A percentile compares a stretch with the other conserved stretches of the same genome.
phyloP scores from a whole-genome alignment of 208 protist species.

The Leishmania martiniquensis region DNA sequence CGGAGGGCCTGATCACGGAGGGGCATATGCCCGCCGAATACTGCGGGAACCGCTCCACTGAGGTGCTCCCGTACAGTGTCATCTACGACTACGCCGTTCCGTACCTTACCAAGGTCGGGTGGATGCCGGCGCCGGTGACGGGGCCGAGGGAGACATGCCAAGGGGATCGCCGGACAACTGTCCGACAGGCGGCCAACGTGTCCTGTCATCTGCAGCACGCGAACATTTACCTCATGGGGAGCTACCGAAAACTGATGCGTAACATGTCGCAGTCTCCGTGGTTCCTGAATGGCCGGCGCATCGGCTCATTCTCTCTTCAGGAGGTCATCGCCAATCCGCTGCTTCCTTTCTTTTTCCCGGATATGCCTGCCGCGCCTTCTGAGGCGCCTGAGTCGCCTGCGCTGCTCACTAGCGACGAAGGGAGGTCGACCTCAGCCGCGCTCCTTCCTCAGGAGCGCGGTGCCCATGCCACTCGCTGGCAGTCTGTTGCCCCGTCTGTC shows the following conservation, averaged over 20 bases:
- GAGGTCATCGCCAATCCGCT: slow-evolving; percentile 85
- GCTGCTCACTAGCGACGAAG: background rate
- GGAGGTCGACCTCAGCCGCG: background rate
- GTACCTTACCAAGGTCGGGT: slow-evolving; percentile 50
- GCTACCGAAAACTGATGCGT: slow-evolving; percentile 86
- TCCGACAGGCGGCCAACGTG: slow-evolving; percentile 44
- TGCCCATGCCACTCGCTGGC: slow-evolving; percentile 33
- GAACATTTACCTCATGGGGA: slow-evolving; percentile 86
- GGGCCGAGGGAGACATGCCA: background rate
- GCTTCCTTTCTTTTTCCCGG: slow-evolving; percentile 82
- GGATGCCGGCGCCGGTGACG: slow-evolving; percentile 14
- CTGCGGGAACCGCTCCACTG: slow-evolving; percentile 71
- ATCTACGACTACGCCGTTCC: slow-evolving; percentile 81
- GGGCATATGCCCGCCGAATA: slow-evolving; percentile 54
- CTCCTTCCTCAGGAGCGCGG: slow-evolving; percentile 18
- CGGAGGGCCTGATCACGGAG: slow-evolving; percentile 57
- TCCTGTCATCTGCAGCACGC: slow-evolving; percentile 55
- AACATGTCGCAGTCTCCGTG: slow-evolving; percentile 90
- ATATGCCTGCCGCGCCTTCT: slow-evolving; percentile 29
- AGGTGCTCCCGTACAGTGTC: slow-evolving; percentile 72
- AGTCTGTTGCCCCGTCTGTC: slow-evolving; percentile 33
- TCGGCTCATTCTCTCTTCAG: slow-evolving; percentile 84
- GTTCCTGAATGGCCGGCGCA: slow-evolving; percentile 76
- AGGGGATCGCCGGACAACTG: slow-evolving; percentile 14
- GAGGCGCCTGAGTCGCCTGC: slow-evolving; percentile 24